These are phyloP conservation scores for Carex myosuroides DNA, from an alignment of 176 grass and related monocot species.

Conservation along the genomic window DNA sequence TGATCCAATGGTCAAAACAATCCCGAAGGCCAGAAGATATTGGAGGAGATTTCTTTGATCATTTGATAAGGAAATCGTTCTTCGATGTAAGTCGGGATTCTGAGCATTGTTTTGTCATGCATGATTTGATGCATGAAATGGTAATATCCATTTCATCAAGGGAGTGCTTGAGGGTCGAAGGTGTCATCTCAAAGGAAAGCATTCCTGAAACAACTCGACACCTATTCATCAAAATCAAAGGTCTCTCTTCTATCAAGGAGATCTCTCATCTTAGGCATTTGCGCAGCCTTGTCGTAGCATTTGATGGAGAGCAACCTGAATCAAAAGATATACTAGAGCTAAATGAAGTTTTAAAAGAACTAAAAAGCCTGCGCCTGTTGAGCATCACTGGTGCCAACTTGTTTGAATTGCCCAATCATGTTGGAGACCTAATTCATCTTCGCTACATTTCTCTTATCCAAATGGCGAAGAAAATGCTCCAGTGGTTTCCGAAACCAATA, in stretches of 20 bases:
- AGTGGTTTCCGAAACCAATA: not conserved
- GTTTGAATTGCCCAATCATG: slow-evolving; percentile 11
- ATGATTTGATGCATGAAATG: slow-evolving; percentile 30
- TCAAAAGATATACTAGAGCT: slow-evolving; percentile 2
- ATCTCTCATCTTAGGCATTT: slow-evolving; percentile 26
- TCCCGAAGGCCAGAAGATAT: slow-evolving; percentile 11
- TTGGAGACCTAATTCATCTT: slow-evolving; percentile 27
- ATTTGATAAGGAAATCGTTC: slow-evolving; percentile 18
- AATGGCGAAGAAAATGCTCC: not conserved
- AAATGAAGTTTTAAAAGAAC: slow-evolving; percentile 9
- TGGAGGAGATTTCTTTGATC: not conserved
- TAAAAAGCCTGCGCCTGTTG: slow-evolving; percentile 22
- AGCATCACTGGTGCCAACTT: not conserved
- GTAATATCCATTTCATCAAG: slow-evolving; percentile 5
- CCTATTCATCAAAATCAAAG: slow-evolving; percentile 13
- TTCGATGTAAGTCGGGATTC: slow-evolving; percentile 4
- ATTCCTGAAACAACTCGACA: slow-evolving; percentile 18
- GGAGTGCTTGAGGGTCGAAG: slow-evolving; percentile 10
- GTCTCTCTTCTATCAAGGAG: not conserved
- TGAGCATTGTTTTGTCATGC: slow-evolving; percentile 10
- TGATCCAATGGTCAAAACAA: slow-evolving; percentile 12
- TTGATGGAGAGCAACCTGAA: not conserved
- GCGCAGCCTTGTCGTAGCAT: slow-evolving; percentile 20
- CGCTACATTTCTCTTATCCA: not conserved
- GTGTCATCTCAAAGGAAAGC: not conserved